A percentile compares a stretch with the other conserved stretches of the same genome.
These are phyloP conservation scores for Eleusine indica DNA, from an alignment of 176 grass and related monocot species.

Conservation along the genomic window DNA sequence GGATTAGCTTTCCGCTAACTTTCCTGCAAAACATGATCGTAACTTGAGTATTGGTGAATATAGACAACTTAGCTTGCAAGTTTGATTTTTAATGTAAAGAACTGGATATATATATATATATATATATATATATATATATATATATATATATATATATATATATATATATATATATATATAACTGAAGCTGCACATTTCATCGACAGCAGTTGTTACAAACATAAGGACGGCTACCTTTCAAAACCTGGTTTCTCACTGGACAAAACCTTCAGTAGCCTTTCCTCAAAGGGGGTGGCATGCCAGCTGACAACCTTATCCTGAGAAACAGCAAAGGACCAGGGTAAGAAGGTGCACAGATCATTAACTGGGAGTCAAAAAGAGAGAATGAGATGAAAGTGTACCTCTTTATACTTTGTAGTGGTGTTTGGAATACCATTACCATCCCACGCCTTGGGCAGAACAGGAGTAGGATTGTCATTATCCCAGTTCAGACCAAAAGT, in stretches of 20 bases:
- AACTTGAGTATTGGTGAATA: neutral
- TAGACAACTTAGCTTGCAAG: neutral
- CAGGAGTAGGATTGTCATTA: constrained; percentile 35
- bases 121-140: no score
- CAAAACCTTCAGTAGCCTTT: constrained; percentile 78
- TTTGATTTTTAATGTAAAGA: neutral
- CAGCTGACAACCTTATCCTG: constrained; percentile 81
- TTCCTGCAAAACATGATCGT: constrained; percentile 33
- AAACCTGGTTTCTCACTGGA: constrained; percentile 60
- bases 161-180: no score
- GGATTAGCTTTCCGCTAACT: constrained; percentile 50
- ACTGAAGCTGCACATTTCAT: neutral
- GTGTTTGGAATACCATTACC: constrained; percentile 88
- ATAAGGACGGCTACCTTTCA: constrained; percentile 54
- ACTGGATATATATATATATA: no score
- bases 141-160: no score
- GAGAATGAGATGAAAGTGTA: constrained; percentile 27
- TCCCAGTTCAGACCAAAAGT: constrained; percentile 52
- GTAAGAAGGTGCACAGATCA: neutral
- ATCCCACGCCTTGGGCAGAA: constrained; percentile 51
- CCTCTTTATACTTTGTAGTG: constrained; percentile 90
- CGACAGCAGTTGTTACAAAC: neutral
- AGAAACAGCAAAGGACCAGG: neutral
- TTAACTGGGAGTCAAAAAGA: neutral
- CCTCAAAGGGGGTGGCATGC: constrained; percentile 86